Conservation (phyloP, 257 asterid species). For the Cordia subcordata region DNA sequence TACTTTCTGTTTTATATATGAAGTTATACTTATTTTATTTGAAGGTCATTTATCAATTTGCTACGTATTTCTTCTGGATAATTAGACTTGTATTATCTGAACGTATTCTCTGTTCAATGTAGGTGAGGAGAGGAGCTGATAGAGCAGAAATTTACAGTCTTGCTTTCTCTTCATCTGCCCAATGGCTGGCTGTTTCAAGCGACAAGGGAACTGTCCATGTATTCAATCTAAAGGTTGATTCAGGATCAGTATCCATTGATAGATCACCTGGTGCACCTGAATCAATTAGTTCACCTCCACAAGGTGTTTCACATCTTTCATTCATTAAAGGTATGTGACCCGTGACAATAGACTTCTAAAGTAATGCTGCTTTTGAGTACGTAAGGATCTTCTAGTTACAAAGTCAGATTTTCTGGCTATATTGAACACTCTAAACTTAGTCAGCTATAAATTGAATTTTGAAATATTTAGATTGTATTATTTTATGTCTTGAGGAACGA, state of each 20-base stretch:
- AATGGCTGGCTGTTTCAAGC: conserved; percentile 96
- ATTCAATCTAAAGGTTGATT: conserved; percentile 66
- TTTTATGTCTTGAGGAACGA: no score
- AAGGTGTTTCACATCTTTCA: conserved; percentile 66
- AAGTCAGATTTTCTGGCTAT: background rate
- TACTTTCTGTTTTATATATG: no score
- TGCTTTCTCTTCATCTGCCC: conserved; percentile 78
- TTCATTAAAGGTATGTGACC: conserved; percentile 64
- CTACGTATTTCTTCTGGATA: background rate
- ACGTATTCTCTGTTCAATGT: conserved; percentile 16
- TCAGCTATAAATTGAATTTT: no score
- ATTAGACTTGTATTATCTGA: background rate
- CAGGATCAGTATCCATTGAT: conserved; percentile 52
- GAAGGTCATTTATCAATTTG: background rate
- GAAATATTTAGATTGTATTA: no score
- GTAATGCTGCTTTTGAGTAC: background rate
- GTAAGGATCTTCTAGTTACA: background rate
- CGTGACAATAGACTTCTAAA: background rate
- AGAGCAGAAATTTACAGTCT: conserved; percentile 84
- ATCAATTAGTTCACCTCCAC: conserved; percentile 25
- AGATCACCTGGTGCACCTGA: conserved; percentile 46
- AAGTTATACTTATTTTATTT: background rate
- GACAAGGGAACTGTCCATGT: conserved; percentile 95
- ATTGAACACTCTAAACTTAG: background rate
- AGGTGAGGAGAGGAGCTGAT: conserved; percentile 94